These are phyloP conservation scores for Geranomyces michiganensis DNA, from an alignment of 192 early-diverging fungal genomes.

Conservation along the genomic window DNA sequence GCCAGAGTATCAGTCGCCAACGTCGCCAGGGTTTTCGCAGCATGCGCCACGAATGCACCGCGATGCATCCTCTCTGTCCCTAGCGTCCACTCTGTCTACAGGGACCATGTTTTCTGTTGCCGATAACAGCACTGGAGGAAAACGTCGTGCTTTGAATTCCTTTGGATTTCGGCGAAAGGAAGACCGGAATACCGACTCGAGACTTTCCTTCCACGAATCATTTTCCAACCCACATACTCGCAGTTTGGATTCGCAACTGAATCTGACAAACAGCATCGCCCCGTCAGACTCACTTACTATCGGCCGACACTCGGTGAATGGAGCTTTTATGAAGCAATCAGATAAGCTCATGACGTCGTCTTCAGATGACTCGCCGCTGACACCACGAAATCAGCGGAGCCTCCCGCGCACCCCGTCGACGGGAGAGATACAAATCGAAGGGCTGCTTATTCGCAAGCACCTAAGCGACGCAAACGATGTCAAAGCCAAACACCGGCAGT, in stretches of 20 bases:
- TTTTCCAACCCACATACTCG: conserved; percentile 8
- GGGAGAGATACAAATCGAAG: conserved; percentile 50
- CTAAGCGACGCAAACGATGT: conserved; percentile 69
- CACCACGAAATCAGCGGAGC: too few species aligned
- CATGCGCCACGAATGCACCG: conserved; percentile 16
- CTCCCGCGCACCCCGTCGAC: not conserved
- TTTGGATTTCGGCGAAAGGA: conserved; percentile 15
- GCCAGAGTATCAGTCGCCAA: not conserved
- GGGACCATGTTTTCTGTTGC: conserved; percentile 31
- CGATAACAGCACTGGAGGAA: conserved; percentile 1
- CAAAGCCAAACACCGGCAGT: conserved; percentile 82
- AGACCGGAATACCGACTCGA: not conserved
- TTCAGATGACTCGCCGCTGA: too few species aligned
- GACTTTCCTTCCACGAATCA: not conserved
- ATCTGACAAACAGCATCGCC: not conserved
- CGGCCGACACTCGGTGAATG: conserved; percentile 16
- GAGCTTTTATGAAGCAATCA: not conserved
- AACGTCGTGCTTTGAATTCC: too few species aligned
- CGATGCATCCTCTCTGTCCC: conserved; percentile 26
- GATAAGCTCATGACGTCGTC: not conserved
- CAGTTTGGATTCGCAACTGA: conserved; percentile 31
- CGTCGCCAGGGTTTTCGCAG: not conserved
- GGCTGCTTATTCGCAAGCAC: conserved; percentile 88
- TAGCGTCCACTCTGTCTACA: conserved; percentile 28
- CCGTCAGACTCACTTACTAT: not conserved